These are phyloP conservation scores for Solanum paucissectum DNA, from an alignment of 257 asterid genomes.

Conservation along the genomic window DNA sequence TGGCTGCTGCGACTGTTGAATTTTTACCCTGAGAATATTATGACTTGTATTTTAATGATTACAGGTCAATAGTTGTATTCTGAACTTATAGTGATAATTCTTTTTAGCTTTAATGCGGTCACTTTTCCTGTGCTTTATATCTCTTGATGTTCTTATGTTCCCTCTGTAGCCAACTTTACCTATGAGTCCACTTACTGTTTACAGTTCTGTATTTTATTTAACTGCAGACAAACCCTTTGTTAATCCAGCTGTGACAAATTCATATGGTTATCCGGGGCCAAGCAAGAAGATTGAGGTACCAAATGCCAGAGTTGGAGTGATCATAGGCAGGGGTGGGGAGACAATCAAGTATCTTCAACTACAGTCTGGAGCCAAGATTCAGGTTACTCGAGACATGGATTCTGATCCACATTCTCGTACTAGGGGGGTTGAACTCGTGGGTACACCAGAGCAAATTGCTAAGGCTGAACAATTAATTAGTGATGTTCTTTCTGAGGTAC, in stretches of 20 bases:
- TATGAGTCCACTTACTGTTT: neutral
- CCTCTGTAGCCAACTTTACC: neutral
- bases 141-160: neutral
- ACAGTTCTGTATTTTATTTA: neutral
- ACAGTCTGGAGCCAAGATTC: conserved; percentile 77
- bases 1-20: neutral
- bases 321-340: conserved; percentile 74
- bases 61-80: neutral
- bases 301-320: conserved; percentile 73
- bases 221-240: neutral
- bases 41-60: neutral
- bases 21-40: neutral
- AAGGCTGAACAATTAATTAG: conserved; percentile 12
- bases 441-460: conserved; percentile 16
- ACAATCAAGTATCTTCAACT: conserved; percentile 62
- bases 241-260: neutral
- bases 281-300: conserved; percentile 27
- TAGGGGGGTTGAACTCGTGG: conserved; percentile 16
- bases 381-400: conserved; percentile 33
- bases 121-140: neutral
- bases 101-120: neutral
- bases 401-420: conserved; percentile 7
- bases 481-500: conserved; percentile 48
- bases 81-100: neutral
- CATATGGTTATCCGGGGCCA: conserved; percentile 9